Base-by-base conservation (phyloP, 805 yeast genomes). In the Tetrapisispora iriomotensis region DNA sequence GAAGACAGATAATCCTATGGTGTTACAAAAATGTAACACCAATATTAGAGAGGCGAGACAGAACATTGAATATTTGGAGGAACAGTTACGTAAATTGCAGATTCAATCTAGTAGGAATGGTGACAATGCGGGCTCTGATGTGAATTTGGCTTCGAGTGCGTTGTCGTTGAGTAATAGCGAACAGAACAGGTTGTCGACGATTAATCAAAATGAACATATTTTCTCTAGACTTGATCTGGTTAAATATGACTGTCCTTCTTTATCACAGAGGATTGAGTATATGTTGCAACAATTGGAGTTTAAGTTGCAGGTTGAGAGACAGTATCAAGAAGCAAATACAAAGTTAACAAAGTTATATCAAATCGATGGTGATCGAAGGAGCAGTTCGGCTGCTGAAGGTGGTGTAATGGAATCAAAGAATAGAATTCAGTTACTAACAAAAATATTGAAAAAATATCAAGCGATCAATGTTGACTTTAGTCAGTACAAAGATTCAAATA, bases 231-330 rank as follows among this genome's bases (percentile, higher is more conserved):
- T 83, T 48, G 98, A 92, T 58, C 68, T 92, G 41, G 72, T 86
- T 56, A 87, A 87, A 51, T 87, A 86, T 55, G 96, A 92, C 53
- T 84, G 95, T 50, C 96, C 96, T 0, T 84, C 94, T 0, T 66
- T 92, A 49, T 96, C 96, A 9, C 96, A 92, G 52, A 75, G 92
- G 46, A 92, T 92, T 54, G 96, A 86, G 62, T 79, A 84, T 51
- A 88, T 92, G 97, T 72, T 90, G 40, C 96, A 88, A 63, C 94
- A 87, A 61, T 70, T 92, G 43, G 95, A 88, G 57, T 87, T 90
- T 61, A 92, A 92, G 62, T 70, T 90, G 34, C 92, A 90, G 54
- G 94, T 90, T 28, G 99, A 92, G 60, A 78, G 84, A 50, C 95
- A 92, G 62, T 92, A 90, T 62, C 79, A 80, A 51, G 90, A 80